A percentile compares a stretch with the other conserved stretches of the same genome.
phyloP scores from a whole-genome alignment of 1,139 yeast species.

The Blastobotrys capitulatus region DNA sequence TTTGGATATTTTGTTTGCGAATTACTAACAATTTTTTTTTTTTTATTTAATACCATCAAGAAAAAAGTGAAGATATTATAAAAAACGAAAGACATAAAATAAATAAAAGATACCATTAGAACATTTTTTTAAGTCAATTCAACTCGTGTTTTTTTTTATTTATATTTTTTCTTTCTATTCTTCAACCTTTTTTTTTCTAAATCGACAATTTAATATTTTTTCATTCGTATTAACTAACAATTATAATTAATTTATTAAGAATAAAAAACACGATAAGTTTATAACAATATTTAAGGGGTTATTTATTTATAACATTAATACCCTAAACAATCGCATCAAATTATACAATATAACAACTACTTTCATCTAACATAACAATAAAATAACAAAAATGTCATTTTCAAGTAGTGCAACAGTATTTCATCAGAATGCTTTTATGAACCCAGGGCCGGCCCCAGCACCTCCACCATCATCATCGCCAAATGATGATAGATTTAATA shows the following conservation, averaged over 20 bases:
- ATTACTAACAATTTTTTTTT: too few relatives aligned
- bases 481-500: not conserved
- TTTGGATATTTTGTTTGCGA: too few relatives aligned
- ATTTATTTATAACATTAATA: not conserved
- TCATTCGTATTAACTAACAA: too few relatives aligned
- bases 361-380: not conserved
- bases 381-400: slow-evolving; percentile 21
- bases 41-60: too few relatives aligned
- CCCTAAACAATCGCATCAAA: too few relatives aligned
- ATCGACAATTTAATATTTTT: too few relatives aligned
- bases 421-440: slow-evolving; percentile 34
- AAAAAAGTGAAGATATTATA: too few relatives aligned
- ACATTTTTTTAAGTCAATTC: too few relatives aligned
- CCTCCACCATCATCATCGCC: slow-evolving; percentile 28
- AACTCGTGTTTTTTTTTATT: not conserved
- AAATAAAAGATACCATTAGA: too few relatives aligned
- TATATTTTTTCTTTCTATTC: not conserved
- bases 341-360: not conserved
- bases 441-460: slow-evolving; percentile 39
- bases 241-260: too few relatives aligned
- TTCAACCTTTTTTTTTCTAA: not conserved
- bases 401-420: slow-evolving; percentile 27
- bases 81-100: too few relatives aligned
- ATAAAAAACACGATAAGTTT: not conserved
- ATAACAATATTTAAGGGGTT: not conserved